phyloP scores from a whole-genome alignment of 129 eudicot species.

The Rutidosis leptorrhynchoides region DNA sequence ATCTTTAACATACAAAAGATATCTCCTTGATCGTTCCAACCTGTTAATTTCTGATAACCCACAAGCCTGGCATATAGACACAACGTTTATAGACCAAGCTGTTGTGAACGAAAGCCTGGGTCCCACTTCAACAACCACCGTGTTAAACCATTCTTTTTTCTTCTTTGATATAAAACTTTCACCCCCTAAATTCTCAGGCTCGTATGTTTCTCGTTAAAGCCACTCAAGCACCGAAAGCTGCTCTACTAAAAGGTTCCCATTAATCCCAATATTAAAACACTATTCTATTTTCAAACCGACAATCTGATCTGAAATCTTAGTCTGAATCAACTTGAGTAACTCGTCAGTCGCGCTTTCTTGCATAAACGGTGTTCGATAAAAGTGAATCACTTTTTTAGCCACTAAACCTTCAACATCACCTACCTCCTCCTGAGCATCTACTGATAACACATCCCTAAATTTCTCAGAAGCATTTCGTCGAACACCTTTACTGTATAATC shows the following conservation, averaged over 20 bases:
- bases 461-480: no score
- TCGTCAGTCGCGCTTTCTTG: no score
- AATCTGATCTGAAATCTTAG: no score
- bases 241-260: slow-evolving; percentile 42
- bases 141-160: slow-evolving; percentile 32
- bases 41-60: slow-evolving; percentile 73
- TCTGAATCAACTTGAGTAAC: no score
- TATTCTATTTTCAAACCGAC: no score
- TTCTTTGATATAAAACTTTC: slow-evolving; percentile 59
- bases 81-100: no score
- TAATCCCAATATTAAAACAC: no score
- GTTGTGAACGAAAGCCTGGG: no score
- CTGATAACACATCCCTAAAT: slow-evolving; percentile 59
- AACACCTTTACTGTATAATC: no score
- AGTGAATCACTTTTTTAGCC: slow-evolving; percentile 45
- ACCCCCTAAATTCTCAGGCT: slow-evolving; percentile 70
- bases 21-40: slow-evolving; percentile 79
- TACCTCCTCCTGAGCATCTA: slow-evolving; percentile 28
- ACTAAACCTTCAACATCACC: slow-evolving; percentile 33
- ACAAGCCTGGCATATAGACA: slow-evolving; percentile 77
- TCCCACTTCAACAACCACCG: slow-evolving; percentile 72
- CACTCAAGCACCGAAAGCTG: slow-evolving; percentile 69
- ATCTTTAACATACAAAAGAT: no score
- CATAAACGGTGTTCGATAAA: no score
- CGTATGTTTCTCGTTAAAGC: slow-evolving; percentile 78